Base-by-base conservation (phyloP, 2,329 filamentous ascomycete species). In the Trichoderma oligosporum region DNA sequence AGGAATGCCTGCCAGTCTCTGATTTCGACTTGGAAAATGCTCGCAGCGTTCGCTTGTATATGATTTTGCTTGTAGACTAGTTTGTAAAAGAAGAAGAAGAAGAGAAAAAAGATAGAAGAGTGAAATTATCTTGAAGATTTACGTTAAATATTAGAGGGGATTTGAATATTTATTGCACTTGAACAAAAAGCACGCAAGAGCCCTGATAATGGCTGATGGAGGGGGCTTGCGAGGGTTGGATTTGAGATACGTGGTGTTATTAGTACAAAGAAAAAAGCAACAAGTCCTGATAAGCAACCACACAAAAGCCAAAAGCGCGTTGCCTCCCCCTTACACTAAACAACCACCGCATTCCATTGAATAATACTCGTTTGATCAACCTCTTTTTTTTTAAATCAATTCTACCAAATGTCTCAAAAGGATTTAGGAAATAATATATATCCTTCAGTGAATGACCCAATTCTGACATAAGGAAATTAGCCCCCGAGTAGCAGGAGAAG, bases 141-240 rank as follows among this genome's bases (percentile, higher is more conserved):
- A 41, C 18, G 18, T 41, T 31, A 11, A 36, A 35, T 9, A n/a
- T 38, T 29, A 47, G 27, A 22, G 12, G 25, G 46, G 38, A 27
- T 7, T n/a, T 16, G 9, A 44, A 29, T 4, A 4, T 20, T 22
- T 7, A 44, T 11, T 9, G 24, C 7, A 14, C 27, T 25, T 42
- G 9, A 16, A 27, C 12, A 27, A 44, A 42, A 41, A 49, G 36
- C 38, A 44, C 45, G 31, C 45, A 57, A 51, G 29, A 53, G 49
- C 38, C n/a, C 55, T 49, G 55, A 57, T 57, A 57, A 57, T 35
- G 38, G 27, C 49, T 25, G 49, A 53, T 33, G 39, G 49, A 39
- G 51, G 51, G 39, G 29, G 6, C 11, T 31, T 31, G 27, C 6
- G 27, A 11, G 27, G 27, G 41, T 39, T 53, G 49, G 49, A 42